Evolutionary conservation across 2,329 filamentous ascomycete genomes (phyloP).

Genomic region (Fusarium sp.): DNA sequence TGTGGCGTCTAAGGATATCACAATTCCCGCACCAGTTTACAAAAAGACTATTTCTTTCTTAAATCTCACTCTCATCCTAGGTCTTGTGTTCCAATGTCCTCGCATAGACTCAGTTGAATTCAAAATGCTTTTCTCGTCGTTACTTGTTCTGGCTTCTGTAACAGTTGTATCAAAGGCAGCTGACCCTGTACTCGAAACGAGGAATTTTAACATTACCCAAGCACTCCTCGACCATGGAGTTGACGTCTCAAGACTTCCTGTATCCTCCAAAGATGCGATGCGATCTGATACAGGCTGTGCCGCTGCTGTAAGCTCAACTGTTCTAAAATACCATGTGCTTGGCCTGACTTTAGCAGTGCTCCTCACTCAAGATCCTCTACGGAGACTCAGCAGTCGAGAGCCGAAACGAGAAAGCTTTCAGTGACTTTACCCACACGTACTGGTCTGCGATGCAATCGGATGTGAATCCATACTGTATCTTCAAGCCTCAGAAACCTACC

Average conservation of each 20-base stretch:
- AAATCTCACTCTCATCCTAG: too few relatives aligned
- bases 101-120: too few relatives aligned
- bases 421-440: slow-evolving; percentile 11
- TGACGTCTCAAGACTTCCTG: slow-evolving; percentile 13
- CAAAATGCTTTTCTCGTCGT: slow-evolving; percentile 12
- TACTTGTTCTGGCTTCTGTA: not conserved
- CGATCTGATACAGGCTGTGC: slow-evolving; percentile 7
- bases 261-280: not conserved
- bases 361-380: slow-evolving; percentile 30
- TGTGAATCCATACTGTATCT: slow-evolving; percentile 29
- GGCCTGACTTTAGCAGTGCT: slow-evolving; percentile 10
- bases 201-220: slow-evolving; percentile 26
- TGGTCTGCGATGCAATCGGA: slow-evolving; percentile 31
- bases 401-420: slow-evolving; percentile 7
- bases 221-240: slow-evolving; percentile 28
- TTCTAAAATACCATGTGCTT: not conserved
- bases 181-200: slow-evolving; percentile 4
- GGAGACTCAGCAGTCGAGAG: slow-evolving; percentile 22
- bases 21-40: not conserved
- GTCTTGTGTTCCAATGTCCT: too few relatives aligned
- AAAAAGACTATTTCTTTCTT: too few relatives aligned
- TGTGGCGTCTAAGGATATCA: too few relatives aligned
- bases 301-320: slow-evolving; percentile 13
- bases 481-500: slow-evolving; percentile 15
- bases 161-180: not conserved